Evolutionary conservation across 2,329 filamentous ascomycete genomes (phyloP), one percentile per base, ranked within the genome.

Genomic region (Trichoderma koningiopsis): DNA sequence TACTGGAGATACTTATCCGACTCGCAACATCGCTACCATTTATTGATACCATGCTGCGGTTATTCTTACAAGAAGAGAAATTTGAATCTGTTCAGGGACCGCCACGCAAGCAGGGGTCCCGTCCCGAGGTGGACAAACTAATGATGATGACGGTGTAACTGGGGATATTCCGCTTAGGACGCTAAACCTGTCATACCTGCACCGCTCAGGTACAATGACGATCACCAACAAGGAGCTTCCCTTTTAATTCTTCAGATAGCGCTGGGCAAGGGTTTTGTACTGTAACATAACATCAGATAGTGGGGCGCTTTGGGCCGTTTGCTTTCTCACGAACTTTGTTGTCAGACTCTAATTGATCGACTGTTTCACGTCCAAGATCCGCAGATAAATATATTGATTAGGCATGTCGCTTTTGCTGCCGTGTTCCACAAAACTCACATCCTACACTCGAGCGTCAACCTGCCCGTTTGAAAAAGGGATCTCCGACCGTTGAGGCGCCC

Each of bases 301-400:
- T 19, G 53, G 43, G 47, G 63, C n/a, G 55, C 22, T 59, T 65
- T 59, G 40, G 40, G 6, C 64, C 52, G 55, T n/a, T 37, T 67
- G 55, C 19, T 37, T 58, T 52, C 56, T 67, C 55, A 59, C 40
- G 31, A 55, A 22, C 2, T 27, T 27, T 16, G 57, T 47, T 27
- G 56, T 61, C 53, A 33, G 63, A 66, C 37, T 10, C 37, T 66
- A 66, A 68, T 68, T 68, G 57, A 61, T 68, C 33, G 65, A n/a
- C 37, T 40, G 22, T 31, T 47, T 43, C 31, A 33, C 31, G 22
- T 40, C 47, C 43, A 55, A 55, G 31, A 24, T 61, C 49, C 29
- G 40, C 56, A 68, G 56, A 60, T 40, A 43, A 31, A 35, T 59
- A 43, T 35, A 69, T 58, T 13, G 24, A 69, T 53, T 64, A 59